Base-by-base conservation (phyloP, 441 rosid genomes). In the Populus hybrid region DNA sequence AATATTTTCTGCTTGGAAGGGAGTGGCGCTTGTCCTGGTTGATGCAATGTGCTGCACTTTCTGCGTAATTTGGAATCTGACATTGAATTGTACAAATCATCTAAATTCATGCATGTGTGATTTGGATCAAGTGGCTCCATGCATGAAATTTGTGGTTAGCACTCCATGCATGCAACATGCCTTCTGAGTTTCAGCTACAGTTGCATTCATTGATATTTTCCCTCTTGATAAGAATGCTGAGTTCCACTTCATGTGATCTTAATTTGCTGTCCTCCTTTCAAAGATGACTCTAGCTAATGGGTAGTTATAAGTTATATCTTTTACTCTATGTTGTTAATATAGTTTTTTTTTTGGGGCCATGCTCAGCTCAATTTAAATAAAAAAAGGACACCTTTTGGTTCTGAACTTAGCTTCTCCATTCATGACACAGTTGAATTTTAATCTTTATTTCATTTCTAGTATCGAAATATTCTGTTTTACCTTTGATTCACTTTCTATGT, bases 401-500 rank as follows among this genome's bases (percentile, higher is more conserved):
- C 8, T 73, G 29, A 73, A 73, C 31, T 73, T 28, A 10, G n/a
- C 74, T 71, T 45, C 65, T 50, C 31, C 21, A 16, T 59, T 56
- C 29, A 16, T 33, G 66, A 72, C 31, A 50, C 23, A 6, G 23
- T 76, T n/a, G 28, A 45, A 14, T 31, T 14, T 59, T 16, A 68
- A 50, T 61, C 40, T 26, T 69, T 63, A 3, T 69, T 61, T 40
- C 68, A 14, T 21, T 74, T 76, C n/a, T 64, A 28, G n/a, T 69
- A 35, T 67, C 20, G 1, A 50, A 72, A 70, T 26, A 31, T 76
- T 72, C 40, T 42, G 26, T 72, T 53, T 71, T 73, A 21, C 69
- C 38, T 78, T 69, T 33, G 59, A 35, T 61, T 26, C 56, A 38
- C 73, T 75, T 81, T 67, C 23, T 74, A 68, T 71, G 38, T 86